These are phyloP conservation scores for Neopestalotiopsis sp. DNA, from an alignment of 2,329 filamentous ascomycete genomes.

Conservation along the genomic window DNA sequence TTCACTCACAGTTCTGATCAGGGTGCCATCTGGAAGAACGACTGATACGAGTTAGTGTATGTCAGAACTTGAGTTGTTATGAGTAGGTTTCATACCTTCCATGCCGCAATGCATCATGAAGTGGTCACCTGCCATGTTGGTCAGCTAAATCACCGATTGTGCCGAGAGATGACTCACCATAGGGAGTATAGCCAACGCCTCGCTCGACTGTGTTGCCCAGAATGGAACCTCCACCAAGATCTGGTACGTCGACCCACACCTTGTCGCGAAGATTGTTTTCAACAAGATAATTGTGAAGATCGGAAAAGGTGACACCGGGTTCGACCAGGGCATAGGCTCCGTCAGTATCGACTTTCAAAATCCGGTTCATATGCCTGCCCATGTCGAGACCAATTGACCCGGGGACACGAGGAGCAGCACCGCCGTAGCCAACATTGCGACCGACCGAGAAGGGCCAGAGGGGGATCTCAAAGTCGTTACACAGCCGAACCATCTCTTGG, in stretches of 20 bases:
- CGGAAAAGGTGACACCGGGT: slow-evolving; percentile 60
- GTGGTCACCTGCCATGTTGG: not conserved
- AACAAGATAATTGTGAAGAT: slow-evolving; percentile 55
- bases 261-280: slow-evolving; percentile 44
- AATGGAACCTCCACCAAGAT: slow-evolving; percentile 49
- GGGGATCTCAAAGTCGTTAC: slow-evolving; percentile 34
- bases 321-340: slow-evolving; percentile 58
- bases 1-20: slow-evolving; percentile 42
- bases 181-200: slow-evolving; percentile 53
- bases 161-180: slow-evolving; percentile 34
- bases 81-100: slow-evolving; percentile 49
- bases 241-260: slow-evolving; percentile 50
- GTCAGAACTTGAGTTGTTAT: slow-evolving; percentile 31
- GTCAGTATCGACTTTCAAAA: slow-evolving; percentile 56
- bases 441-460: slow-evolving; percentile 37
- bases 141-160: slow-evolving; percentile 39
- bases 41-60: not conserved
- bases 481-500: slow-evolving; percentile 38
- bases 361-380: slow-evolving; percentile 57
- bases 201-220: slow-evolving; percentile 53
- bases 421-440: slow-evolving; percentile 55
- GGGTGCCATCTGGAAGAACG: not conserved
- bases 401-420: slow-evolving; percentile 57
- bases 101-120: slow-evolving; percentile 44
- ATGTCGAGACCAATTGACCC: slow-evolving; percentile 58